Conservation (phyloP, 2,329 filamentous ascomycete genomes). For the Sarocladium strictum region DNA sequence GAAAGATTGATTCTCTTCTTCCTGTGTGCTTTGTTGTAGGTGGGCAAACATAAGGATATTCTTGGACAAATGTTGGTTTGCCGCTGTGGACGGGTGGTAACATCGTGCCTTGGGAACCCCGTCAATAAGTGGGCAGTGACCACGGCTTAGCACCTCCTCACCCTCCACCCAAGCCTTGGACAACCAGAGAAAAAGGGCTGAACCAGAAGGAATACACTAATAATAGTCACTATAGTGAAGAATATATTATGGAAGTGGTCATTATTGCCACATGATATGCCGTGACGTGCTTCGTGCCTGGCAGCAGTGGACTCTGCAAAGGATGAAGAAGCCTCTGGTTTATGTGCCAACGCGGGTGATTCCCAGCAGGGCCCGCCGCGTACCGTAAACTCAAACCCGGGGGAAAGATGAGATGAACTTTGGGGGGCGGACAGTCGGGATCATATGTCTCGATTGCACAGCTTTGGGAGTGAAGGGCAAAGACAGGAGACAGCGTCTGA, state of each 20-base stretch:
- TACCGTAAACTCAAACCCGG: constrained; percentile 2
- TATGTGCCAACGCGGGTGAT: constrained; percentile 6
- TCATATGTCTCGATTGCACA: not conserved
- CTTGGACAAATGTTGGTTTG: not conserved
- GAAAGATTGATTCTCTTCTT: not conserved
- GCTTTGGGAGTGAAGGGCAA: not conserved
- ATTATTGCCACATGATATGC: constrained; percentile 2
- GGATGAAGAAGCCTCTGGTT: constrained; percentile 2
- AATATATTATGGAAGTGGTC: not conserved
- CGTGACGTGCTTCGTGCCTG: constrained; percentile 1
- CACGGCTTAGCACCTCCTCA: not conserved
- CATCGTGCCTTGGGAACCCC: not conserved
- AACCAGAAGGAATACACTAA: not conserved
- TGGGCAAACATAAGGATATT: no score
- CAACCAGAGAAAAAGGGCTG: not conserved
- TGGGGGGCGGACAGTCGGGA: not conserved
- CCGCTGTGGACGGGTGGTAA: not conserved
- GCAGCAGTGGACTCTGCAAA: not conserved
- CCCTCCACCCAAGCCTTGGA: not conserved
- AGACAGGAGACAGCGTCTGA: not conserved
- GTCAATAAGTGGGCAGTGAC: not conserved
- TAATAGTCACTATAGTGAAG: not conserved
- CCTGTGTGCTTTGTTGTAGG: no score
- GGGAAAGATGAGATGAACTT: not conserved
- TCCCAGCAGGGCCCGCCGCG: not conserved